Conservation (phyloP, 1,284 basidiomycete genomes). For the Wallemia hederae region DNA sequence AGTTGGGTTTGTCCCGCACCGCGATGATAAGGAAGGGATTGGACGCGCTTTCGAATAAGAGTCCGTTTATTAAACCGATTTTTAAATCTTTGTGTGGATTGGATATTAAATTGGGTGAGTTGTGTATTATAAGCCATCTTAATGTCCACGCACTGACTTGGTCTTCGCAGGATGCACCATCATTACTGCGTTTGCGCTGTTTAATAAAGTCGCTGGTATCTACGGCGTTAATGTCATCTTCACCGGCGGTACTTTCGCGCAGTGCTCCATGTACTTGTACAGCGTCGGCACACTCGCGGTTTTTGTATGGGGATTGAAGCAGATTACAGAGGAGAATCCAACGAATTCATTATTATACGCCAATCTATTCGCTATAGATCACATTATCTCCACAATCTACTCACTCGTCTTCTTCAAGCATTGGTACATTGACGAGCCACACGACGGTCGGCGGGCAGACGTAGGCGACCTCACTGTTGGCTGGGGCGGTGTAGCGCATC, state of each 20-base stretch:
- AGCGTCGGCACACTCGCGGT: conserved; percentile 53
- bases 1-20: not conserved
- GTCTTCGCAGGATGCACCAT: not conserved
- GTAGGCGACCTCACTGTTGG: conserved; percentile 18
- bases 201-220: conserved; percentile 94
- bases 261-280: conserved; percentile 77
- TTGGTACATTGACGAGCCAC: conserved; percentile 73
- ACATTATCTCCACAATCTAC: conserved; percentile 73
- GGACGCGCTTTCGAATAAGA: not conserved
- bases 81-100: not conserved
- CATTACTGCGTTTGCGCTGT: conserved; percentile 24
- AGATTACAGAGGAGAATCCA: conserved; percentile 57
- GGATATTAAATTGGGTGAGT: not conserved
- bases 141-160: not conserved
- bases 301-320: conserved; percentile 61
- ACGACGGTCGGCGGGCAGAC: conserved; percentile 49
- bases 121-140: not conserved
- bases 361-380: conserved; percentile 72
- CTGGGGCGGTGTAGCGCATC: conserved; percentile 18
- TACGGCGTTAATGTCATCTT: conserved; percentile 82
- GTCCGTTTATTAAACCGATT: not conserved
- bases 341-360: conserved; percentile 62
- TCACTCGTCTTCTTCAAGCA: conserved; percentile 60
- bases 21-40: not conserved
- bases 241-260: conserved; percentile 59